Percentiles rank a stretch among this genome's conserved stretches.
These are phyloP conservation scores for Seiridium unicorne DNA, from an alignment of 2,329 filamentous ascomycete genomes.

Conservation along the genomic window DNA sequence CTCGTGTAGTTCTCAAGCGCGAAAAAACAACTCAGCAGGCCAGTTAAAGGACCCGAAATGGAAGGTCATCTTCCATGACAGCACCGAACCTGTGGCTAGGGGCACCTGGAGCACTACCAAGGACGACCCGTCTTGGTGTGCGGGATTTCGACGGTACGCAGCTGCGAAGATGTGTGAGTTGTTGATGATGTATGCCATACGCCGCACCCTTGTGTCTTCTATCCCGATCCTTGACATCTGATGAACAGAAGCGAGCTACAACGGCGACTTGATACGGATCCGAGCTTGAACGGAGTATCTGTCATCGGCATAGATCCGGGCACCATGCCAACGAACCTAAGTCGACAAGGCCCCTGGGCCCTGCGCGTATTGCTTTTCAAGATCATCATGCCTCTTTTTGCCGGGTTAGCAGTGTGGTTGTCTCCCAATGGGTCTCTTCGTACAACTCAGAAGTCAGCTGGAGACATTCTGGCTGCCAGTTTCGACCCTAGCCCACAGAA, in stretches of 20 bases:
- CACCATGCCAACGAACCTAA: conserved; percentile 22
- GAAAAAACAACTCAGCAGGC: neutral
- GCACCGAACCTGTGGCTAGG: conserved; percentile 18
- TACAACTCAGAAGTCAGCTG: conserved; percentile 2
- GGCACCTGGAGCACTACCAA: conserved; percentile 19
- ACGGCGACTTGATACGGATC: conserved; percentile 22
- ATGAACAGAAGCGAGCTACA: neutral
- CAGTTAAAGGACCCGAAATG: conserved; percentile 15
- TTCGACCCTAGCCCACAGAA: conserved; percentile 1
- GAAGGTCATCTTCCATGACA: conserved; percentile 14
- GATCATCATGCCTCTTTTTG: neutral
- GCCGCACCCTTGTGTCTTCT: too few species aligned
- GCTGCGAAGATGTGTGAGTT: conserved; percentile 23
- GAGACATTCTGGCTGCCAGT: neutral
- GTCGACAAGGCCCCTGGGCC: neutral
- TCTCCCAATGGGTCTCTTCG: conserved; percentile 1
- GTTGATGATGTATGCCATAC: conserved; percentile 23
- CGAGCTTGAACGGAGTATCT: conserved; percentile 23
- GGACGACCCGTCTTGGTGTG: conserved; percentile 19
- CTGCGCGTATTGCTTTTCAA: neutral
- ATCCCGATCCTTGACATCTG: too few species aligned
- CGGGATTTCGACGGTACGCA: conserved; percentile 24
- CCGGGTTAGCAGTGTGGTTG: neutral
- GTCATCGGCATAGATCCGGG: conserved; percentile 34
- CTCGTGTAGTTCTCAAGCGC: neutral